A percentile compares a stretch with the other conserved stretches of the same genome.
phyloP scores from a whole-genome alignment of 1,139 yeast genomes.

The Casaregolazyma suthepensis region DNA sequence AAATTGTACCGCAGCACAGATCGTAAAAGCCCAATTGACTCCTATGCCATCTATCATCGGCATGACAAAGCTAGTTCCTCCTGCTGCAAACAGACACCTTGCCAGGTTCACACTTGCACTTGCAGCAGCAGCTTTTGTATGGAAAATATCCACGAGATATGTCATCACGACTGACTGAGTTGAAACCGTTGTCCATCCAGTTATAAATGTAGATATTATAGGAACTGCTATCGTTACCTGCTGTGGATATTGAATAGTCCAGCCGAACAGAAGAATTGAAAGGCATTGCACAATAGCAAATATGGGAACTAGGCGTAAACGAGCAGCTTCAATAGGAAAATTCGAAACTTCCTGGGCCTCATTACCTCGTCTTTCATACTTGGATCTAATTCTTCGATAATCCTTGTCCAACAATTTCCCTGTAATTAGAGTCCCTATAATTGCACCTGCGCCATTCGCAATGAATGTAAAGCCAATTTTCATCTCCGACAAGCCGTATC shows the following conservation, averaged over 20 bases:
- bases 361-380: conserved; percentile 29
- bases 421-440: conserved; percentile 25
- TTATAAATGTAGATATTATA: conserved; percentile 44
- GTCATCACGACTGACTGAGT: conserved; percentile 40
- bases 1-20: conserved; percentile 29
- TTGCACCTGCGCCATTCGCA: conserved; percentile 32
- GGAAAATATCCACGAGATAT: conserved; percentile 54
- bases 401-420: conserved; percentile 29
- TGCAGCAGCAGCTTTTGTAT: conserved; percentile 50
- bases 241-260: conserved; percentile 45
- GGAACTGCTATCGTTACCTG: conserved; percentile 46
- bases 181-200: conserved; percentile 45
- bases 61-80: conserved; percentile 52
- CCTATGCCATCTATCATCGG: conserved; percentile 46
- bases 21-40: conserved; percentile 54
- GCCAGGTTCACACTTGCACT: conserved; percentile 51
- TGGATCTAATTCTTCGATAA: conserved; percentile 15
- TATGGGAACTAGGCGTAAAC: conserved; percentile 33
- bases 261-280: conserved; percentile 51
- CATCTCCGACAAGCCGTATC: conserved; percentile 8
- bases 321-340: conserved; percentile 40
- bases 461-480: conserved; percentile 26
- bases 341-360: conserved; percentile 29
- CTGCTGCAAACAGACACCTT: conserved; percentile 53
- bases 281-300: conserved; percentile 29